These are phyloP conservation scores for Cardamine resedifolia DNA, from an alignment of 345 rosid genomes.

Conservation along the genomic window DNA sequence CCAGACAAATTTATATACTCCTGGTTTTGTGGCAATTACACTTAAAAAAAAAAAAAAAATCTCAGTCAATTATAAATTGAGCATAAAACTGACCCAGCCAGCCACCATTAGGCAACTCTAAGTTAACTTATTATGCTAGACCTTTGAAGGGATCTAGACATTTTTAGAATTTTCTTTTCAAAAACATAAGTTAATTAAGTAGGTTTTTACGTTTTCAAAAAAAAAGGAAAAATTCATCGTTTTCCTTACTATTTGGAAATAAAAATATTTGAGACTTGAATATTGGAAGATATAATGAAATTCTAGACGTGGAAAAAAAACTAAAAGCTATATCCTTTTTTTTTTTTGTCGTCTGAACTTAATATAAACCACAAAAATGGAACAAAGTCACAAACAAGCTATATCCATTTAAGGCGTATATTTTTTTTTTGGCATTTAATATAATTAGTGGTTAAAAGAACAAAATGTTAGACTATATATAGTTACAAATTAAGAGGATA, in stretches of 20 bases:
- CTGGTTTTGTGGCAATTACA: constrained; percentile 1
- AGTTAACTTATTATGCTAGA: neutral
- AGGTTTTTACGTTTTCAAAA: neutral
- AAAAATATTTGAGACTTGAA: neutral
- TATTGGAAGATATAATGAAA: neutral
- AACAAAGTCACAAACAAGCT: neutral
- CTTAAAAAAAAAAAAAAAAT: neutral
- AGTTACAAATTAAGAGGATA: neutral
- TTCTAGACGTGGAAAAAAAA: neutral
- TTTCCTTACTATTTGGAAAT: neutral
- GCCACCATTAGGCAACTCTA: neutral
- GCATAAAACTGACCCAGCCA: neutral
- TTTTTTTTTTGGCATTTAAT: neutral
- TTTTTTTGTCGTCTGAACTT: neutral
- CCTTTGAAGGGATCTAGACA: neutral
- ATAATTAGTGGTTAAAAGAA: neutral
- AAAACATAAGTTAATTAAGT: neutral
- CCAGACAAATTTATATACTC: constrained; percentile 8
- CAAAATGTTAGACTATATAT: neutral
- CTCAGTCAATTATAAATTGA: neutral
- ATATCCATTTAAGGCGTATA: neutral
- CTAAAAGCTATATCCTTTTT: neutral
- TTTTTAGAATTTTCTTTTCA: neutral
- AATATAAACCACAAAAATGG: too few relatives aligned
- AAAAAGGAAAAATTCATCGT: neutral